Percentiles rank a stretch among this genome's conserved stretches.
Conservation (phyloP, 768 basidiomycete species). For the Clitopilus passeckerianus region DNA sequence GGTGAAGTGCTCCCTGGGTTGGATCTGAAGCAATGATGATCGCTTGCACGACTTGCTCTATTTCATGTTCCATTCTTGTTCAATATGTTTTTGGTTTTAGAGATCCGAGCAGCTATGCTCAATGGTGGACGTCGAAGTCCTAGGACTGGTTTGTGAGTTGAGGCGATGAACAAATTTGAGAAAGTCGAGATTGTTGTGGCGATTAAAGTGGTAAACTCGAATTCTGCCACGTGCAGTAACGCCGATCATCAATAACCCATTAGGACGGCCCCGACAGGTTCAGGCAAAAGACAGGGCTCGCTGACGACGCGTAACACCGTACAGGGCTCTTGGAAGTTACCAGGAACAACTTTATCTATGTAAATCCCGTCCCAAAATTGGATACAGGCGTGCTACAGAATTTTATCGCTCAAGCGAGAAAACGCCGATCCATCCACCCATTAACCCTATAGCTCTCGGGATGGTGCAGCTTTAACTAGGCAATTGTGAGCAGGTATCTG, state of each 20-base stretch:
- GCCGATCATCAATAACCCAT: constrained; percentile 10
- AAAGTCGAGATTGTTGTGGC: constrained; percentile 15
- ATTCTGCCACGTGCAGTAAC: constrained; percentile 11
- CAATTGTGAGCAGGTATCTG: not conserved
- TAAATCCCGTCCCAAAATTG: no score
- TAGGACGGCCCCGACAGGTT: not conserved
- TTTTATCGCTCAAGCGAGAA: no score
- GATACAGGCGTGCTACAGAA: no score
- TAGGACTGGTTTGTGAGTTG: constrained; percentile 3
- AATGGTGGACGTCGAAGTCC: constrained; percentile 1
- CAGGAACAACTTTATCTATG: no score
- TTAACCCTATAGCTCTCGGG: no score
- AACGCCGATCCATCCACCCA: no score
- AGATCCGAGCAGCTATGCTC: not conserved
- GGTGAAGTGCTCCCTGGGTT: constrained; percentile 63
- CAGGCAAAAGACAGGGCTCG: no score
- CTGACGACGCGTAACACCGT: not conserved
- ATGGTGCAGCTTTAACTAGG: not conserved
- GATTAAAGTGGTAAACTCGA: constrained; percentile 12
- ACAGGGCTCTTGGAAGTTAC: no score
- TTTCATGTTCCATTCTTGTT: constrained; percentile 62
- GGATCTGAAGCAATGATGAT: constrained; percentile 87
- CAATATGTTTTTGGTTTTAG: constrained; percentile 1
- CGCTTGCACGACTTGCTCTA: constrained; percentile 76
- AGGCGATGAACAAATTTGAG: constrained; percentile 15